Evolutionary conservation across 352 stramenopile genomes (phyloP).

Genomic region (Blastocystis sp.): DNA sequence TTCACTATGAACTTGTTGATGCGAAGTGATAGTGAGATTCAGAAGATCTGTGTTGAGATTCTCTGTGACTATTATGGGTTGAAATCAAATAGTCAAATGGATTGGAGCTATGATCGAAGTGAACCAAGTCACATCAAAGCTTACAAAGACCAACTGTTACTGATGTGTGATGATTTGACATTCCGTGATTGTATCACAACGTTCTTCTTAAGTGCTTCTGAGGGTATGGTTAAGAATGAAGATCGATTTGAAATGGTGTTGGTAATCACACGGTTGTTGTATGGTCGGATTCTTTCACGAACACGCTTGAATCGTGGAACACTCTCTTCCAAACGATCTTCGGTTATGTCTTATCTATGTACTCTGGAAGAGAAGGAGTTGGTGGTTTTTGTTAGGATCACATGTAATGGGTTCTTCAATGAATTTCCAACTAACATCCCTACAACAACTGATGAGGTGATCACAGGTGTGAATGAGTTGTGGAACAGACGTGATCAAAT

Average conservation of each 20-base stretch:
- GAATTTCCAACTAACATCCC: background rate
- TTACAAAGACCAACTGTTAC: constrained; percentile 22
- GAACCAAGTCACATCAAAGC: background rate
- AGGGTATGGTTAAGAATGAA: constrained; percentile 39
- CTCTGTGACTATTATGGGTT: background rate
- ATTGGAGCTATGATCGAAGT: background rate
- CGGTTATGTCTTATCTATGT: background rate
- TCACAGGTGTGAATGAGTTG: background rate
- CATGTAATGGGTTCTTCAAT: background rate
- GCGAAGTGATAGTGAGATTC: constrained; percentile 14
- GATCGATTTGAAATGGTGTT: constrained; percentile 2
- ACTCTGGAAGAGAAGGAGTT: background rate
- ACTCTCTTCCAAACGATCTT: background rate
- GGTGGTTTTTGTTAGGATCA: background rate
- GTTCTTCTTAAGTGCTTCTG: background rate
- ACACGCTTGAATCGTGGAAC: background rate
- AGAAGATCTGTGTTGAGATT: constrained; percentile 7
- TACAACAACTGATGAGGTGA: background rate
- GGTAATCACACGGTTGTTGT: constrained; percentile 17
- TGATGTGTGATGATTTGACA: constrained; percentile 16
- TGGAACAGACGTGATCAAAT: background rate
- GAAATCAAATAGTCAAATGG: no score
- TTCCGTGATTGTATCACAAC: constrained; percentile 44
- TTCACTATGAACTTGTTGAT: background rate
- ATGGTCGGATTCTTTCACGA: constrained; percentile 16